phyloP scores from a whole-genome alignment of 2,329 filamentous ascomycete genomes.

The Sclerotinia subarctica region DNA sequence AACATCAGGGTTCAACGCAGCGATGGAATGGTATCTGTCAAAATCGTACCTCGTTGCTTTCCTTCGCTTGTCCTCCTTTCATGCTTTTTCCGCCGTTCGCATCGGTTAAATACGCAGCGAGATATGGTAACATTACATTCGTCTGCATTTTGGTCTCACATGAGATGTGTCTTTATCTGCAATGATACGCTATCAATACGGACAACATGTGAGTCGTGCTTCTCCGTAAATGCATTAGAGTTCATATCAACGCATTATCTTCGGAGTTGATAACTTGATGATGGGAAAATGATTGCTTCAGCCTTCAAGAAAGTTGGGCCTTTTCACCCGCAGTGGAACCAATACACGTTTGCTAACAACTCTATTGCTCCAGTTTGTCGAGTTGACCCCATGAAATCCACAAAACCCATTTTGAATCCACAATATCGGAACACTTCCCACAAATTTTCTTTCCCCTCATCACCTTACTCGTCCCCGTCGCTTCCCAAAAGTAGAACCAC shows the following conservation, averaged over 20 bases:
- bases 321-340: neutral
- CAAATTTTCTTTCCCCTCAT: neutral
- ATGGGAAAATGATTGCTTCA: neutral
- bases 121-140: neutral
- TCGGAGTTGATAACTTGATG: conserved; percentile 1
- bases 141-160: neutral
- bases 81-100: neutral
- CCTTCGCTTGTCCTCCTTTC: neutral
- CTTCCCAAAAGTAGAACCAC: neutral
- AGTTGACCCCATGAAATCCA: conserved; percentile 11
- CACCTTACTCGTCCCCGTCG: neutral
- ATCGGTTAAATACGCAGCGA: neutral
- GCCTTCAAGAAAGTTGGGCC: neutral
- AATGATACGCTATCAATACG: neutral
- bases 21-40: neutral
- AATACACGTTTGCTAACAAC: neutral
- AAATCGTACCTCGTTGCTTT: neutral
- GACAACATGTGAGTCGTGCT: neutral
- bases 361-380: conserved; percentile 7
- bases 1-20: conserved; percentile 1
- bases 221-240: conserved; percentile 5
- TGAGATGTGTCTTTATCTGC: neutral
- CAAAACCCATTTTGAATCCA: conserved; percentile 8
- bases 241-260: neutral
- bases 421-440: conserved; percentile 7